Base-by-base conservation (phyloP, 495 filamentous ascomycete genomes). In the Podospora sp. region DNA sequence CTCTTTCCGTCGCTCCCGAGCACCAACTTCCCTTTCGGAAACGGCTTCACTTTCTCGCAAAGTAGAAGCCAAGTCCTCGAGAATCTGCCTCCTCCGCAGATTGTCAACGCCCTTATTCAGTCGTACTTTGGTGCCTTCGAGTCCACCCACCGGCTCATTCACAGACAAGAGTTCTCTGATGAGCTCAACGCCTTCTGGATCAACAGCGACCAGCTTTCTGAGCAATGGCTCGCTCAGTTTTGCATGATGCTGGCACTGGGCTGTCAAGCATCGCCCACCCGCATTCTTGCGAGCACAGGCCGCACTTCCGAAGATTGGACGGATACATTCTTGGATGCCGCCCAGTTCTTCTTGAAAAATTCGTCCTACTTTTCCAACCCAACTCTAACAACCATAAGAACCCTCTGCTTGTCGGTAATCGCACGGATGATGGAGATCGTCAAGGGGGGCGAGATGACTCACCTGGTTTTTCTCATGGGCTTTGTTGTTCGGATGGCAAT, bases 211-310 rank as follows among this genome's bases (percentile, higher is more conserved):
- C 58, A 63, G 22, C 24, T 53, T 25, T 55, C 66, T 3, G 73
- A 75, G 20, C 68, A 56, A 61, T 75, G 73, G 73, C 67, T 75
- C 22, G 61, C 66, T 16, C 73, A 75, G 61, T 63, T 75, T 7
- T 71, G 69, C 22, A 75, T 75, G 73, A 65, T 75, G 62, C 53
- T 75, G 26, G 73, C 68, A 5, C 33, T 75, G 36, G 73, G 73
- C 12, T 71, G 62, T 50, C 68, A 69, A 14, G 35, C 65, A 33
- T 67, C 68, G 46, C 62, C 70, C 9, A 26, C 22, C 7, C 68
- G 65, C 6, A 20, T 73, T 8, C 60, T 73, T 57, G 20, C 40
- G 26, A 35, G 69, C 20, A 68, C 68, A 8, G 73, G 68, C 0
- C 66, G 62, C 16, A 66, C 58, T 40, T 40, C 62, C 0, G 52